Evolutionary conservation across 805 yeast species (phyloP).

Genomic region (Danielia oregonensis): DNA sequence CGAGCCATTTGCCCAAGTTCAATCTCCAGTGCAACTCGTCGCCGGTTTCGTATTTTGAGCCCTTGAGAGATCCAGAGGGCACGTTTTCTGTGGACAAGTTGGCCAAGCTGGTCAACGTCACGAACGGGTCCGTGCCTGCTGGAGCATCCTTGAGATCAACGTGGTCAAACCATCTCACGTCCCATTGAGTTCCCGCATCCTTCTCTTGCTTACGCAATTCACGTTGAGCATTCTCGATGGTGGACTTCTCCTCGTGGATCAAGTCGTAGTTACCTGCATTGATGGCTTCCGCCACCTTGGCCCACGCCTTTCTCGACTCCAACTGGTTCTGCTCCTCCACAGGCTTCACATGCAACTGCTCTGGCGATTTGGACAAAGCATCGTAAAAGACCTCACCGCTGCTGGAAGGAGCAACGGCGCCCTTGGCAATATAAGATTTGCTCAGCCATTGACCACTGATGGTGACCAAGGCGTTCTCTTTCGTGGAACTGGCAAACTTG

Average conservation of each 20-base stretch:
- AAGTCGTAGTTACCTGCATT: constrained; percentile 67
- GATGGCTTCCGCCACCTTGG: constrained; percentile 83
- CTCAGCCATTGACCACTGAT: constrained; percentile 94
- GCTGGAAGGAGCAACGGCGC: constrained; percentile 44
- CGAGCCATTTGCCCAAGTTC: constrained; percentile 48
- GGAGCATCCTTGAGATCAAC: constrained; percentile 23
- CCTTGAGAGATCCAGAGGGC: constrained; percentile 60
- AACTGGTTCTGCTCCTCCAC: constrained; percentile 72
- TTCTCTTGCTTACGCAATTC: constrained; percentile 71
- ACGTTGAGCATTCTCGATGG: constrained; percentile 82
- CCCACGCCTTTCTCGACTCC: constrained; percentile 90
- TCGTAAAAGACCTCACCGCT: constrained; percentile 59
- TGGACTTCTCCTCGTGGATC: constrained; percentile 71
- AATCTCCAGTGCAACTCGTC: constrained; percentile 70
- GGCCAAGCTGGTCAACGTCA: constrained; percentile 42
- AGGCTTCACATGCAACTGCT: constrained; percentile 71
- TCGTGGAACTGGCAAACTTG: constrained; percentile 42
- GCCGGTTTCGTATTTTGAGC: constrained; percentile 52
- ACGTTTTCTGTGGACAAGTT: constrained; percentile 59
- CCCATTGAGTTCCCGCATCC: constrained; percentile 65
- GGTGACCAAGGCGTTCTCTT: constrained; percentile 68
- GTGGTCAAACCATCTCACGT: constrained; percentile 73
- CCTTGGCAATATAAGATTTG: constrained; percentile 59
- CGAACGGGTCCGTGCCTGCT: constrained; percentile 26
- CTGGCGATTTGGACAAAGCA: constrained; percentile 48